Conservation (phyloP, 192 early-diverging fungal genomes). For the Jimgerdemannia lactiflua region DNA sequence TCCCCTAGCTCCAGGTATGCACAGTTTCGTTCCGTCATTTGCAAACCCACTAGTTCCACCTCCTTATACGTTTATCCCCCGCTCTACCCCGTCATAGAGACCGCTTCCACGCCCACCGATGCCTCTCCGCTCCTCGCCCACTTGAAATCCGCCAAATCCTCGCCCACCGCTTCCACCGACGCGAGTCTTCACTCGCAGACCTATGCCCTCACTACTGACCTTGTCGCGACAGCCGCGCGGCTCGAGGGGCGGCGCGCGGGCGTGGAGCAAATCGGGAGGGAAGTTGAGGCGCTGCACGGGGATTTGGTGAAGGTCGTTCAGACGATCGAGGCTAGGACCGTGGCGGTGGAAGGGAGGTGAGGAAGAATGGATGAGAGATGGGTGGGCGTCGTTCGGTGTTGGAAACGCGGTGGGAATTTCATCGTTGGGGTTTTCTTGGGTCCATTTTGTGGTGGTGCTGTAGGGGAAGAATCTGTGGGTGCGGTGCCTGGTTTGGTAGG, state of each 20-base stretch:
- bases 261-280: neutral
- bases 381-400: no score
- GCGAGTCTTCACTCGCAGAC: neutral
- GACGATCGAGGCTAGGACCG: neutral
- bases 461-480: no score
- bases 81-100: neutral
- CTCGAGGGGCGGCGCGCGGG: neutral
- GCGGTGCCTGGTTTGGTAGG: no score
- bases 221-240: neutral
- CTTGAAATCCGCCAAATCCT: neutral
- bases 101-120: neutral
- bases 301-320: neutral
- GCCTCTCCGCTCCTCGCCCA: neutral
- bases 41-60: no score
- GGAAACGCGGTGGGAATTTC: no score
- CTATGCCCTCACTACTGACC: neutral
- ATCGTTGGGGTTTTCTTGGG: no score
- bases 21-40: no score
- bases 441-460: no score
- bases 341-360: no score
- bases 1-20: neutral
- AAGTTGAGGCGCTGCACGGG: neutral
- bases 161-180: no score
- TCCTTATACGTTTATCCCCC: no score
- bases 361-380: no score